Conservation (phyloP, 1,284 basidiomycete genomes). For the Takashimella tepidaria region DNA sequence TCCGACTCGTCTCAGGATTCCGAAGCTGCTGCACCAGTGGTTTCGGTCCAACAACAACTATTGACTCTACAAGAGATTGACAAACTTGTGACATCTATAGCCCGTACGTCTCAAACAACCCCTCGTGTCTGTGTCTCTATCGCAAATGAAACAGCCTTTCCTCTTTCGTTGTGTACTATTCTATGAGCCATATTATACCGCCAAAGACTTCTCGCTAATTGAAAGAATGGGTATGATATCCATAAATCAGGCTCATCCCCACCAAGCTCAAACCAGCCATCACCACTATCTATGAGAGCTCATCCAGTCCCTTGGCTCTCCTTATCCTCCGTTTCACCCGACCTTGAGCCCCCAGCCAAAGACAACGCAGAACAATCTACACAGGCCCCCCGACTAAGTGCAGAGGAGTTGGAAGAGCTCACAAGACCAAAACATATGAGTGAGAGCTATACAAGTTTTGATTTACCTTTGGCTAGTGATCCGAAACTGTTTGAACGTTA, state of each 20-base stretch:
- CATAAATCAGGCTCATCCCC: conserved; percentile 24
- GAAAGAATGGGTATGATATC: not conserved
- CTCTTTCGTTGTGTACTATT: not conserved
- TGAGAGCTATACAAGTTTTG: conserved; percentile 44
- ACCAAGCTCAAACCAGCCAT: conserved; percentile 21
- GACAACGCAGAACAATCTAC: not conserved
- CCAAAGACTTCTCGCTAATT: not conserved
- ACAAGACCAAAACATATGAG: conserved; percentile 42
- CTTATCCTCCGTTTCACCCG: conserved; percentile 20
- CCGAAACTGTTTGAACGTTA: conserved; percentile 39
- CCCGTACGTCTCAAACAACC: conserved; percentile 24
- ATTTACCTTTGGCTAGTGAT: conserved; percentile 42
- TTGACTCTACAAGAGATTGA: conserved; percentile 43
- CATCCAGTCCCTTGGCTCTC: conserved; percentile 39
- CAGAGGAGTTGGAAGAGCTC: conserved; percentile 21
- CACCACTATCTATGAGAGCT: conserved; percentile 42
- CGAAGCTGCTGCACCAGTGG: too few species aligned
- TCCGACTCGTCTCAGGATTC: too few species aligned
- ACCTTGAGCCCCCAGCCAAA: conserved; percentile 23
- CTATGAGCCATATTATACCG: not conserved
- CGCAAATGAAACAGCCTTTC: too few species aligned
- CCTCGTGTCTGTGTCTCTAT: not conserved
- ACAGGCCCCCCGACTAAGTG: conserved; percentile 6
- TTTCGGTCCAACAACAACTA: conserved; percentile 30
- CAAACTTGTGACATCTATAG: conserved; percentile 39